Conservation (phyloP, 345 rosid genomes). For the Bruguiera parviflora region DNA sequence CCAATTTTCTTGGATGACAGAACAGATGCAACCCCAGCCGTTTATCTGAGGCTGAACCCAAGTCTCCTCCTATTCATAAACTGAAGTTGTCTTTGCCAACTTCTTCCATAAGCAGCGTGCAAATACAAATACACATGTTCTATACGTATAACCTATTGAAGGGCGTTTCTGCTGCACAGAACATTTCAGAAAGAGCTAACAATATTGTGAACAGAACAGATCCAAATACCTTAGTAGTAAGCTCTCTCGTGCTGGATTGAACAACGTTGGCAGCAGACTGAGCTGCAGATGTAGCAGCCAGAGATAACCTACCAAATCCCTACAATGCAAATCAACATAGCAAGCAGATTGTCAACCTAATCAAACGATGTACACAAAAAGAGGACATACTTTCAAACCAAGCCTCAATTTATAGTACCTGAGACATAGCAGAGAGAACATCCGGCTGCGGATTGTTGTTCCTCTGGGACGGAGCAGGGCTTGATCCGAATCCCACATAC, state of each 20-base stretch:
- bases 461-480: slow-evolving; percentile 49
- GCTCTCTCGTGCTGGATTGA: slow-evolving; percentile 75
- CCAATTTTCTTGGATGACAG: no score
- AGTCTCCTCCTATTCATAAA: no score
- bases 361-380: not conserved
- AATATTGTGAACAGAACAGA: no score
- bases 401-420: slow-evolving; percentile 39
- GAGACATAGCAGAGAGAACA: slow-evolving; percentile 72
- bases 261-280: slow-evolving; percentile 87
- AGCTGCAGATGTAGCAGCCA: slow-evolving; percentile 81
- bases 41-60: no score
- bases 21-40: no score
- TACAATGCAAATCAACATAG: slow-evolving; percentile 19
- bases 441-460: slow-evolving; percentile 52
- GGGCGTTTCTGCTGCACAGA: no score
- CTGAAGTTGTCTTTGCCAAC: no score
- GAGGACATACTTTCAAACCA: slow-evolving; percentile 2
- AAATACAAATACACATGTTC: no score
- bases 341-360: not conserved
- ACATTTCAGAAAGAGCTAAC: no score
- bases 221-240: slow-evolving; percentile 60
- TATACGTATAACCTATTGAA: no score
- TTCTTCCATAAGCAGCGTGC: no score
- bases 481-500: slow-evolving; percentile 94
- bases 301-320: slow-evolving; percentile 83